Evolutionary conservation across 139 green algal species (phyloP), one percentile per base, ranked within the genome.

Genomic region (Chlorella sp.): DNA sequence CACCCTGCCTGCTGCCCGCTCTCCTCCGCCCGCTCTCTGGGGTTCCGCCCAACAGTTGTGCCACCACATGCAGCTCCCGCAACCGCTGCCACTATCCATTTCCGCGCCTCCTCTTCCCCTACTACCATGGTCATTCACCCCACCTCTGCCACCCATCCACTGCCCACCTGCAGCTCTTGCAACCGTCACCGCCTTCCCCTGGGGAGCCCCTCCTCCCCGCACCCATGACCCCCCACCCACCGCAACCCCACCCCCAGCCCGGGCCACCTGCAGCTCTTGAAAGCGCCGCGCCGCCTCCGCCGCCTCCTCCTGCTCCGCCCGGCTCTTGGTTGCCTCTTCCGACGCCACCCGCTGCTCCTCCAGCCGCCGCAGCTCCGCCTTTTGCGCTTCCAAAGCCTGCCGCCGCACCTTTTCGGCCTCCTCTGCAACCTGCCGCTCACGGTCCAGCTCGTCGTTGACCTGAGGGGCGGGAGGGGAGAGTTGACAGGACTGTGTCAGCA

Each of bases 371-470:
- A 96, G 92, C 90, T 96, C 93, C n/a, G 80, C 60, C 85, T 93
- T 90, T 60, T 96, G 93, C 40, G 84, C 86, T 80, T 93, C 91
- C 36, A 96, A 94, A 66, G 93, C 93, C 57, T 93, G 87, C 0
- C 90, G 87, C 3, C 88, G 90, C 3, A 84, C 76, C 53, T 90
- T 88, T 81, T 89, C 88, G 75, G 93, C 93, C 14, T 90, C 88
- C 22, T 92, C 90, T 32, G 93, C 92, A 0, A 68, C 78, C 80
- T 90, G 86, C 36, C 93, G 90, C 90, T 96, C 94, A 3, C 85
- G 86, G 34, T 90, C 90, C 78, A 96, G 87, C 90, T 96, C 94
- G n/a, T 76, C 77, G 73, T 95, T 91, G 32, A 96, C 94, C 93
- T 96, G 93, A 16, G 14, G 39, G 26, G 48, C 30, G 36, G 39